Conservation (phyloP, 164 flowering plant species). For the Berberis vulgaris region DNA sequence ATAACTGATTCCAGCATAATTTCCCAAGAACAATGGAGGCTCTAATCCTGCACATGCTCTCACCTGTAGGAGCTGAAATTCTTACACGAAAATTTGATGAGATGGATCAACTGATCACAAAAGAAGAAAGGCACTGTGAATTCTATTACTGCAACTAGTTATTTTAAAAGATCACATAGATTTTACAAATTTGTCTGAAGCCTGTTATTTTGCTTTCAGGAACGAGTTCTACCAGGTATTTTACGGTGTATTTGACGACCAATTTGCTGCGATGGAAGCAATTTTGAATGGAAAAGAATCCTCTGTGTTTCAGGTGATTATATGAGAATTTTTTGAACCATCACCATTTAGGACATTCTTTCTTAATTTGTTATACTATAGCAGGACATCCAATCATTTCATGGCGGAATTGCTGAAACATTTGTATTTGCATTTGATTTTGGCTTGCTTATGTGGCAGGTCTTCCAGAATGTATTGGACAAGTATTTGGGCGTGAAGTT, state of each 20-base stretch:
- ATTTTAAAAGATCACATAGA: background rate
- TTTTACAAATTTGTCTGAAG: background rate
- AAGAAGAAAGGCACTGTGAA: slow-evolving; percentile 52
- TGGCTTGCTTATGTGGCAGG: slow-evolving; percentile 34
- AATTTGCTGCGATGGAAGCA: slow-evolving; percentile 72
- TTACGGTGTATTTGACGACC: slow-evolving; percentile 84
- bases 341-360: no score
- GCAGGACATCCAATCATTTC: no score
- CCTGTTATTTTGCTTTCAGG: slow-evolving; percentile 31
- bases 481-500: slow-evolving; percentile 49
- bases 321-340: background rate
- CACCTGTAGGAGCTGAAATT: slow-evolving; percentile 87
- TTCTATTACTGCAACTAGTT: slow-evolving; percentile 1
- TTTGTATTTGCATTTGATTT: background rate
- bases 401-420: no score
- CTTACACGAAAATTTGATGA: slow-evolving; percentile 90
- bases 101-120: slow-evolving; percentile 49
- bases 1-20: slow-evolving; percentile 41
- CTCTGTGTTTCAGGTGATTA: slow-evolving; percentile 66
- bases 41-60: slow-evolving; percentile 69
- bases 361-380: no score
- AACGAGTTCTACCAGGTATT: slow-evolving; percentile 62
- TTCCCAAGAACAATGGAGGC: slow-evolving; percentile 95
- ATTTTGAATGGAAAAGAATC: slow-evolving; percentile 73
- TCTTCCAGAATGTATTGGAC: slow-evolving; percentile 63